Conservation (phyloP, 345 rosid genomes). For the Eucalyptus virginea region DNA sequence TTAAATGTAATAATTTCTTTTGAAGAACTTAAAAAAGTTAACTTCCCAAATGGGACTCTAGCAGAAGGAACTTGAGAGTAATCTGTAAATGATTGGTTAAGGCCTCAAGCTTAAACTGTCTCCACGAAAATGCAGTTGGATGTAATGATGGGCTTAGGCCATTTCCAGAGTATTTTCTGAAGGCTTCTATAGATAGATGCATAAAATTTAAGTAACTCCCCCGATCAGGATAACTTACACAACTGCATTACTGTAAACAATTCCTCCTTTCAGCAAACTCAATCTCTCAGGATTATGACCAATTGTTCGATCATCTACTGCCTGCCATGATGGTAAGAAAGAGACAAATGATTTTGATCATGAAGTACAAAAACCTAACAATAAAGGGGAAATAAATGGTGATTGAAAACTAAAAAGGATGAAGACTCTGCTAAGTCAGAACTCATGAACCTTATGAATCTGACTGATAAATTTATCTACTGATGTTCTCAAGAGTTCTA, state of each 20-base stretch:
- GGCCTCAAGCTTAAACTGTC: not conserved
- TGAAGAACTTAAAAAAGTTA: not conserved
- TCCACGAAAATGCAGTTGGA: not conserved
- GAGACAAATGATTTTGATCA: not conserved
- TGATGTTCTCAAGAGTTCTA: not conserved
- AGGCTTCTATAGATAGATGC: not conserved
- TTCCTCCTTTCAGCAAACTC: conserved; percentile 51
- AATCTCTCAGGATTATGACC: conserved; percentile 59
- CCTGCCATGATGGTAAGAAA: conserved; percentile 14
- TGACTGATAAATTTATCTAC: not conserved
- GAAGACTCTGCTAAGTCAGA: not conserved
- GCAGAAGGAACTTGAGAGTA: not conserved
- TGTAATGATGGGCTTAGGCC: not conserved
- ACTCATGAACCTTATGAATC: not conserved
- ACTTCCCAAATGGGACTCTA: not conserved
- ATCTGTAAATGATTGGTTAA: not conserved
- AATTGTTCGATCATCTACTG: conserved; percentile 48
- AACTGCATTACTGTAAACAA: conserved; percentile 48
- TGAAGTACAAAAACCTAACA: not conserved
- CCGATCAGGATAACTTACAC: conserved; percentile 20
- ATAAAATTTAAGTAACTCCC: not conserved
- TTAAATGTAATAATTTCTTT: not conserved
- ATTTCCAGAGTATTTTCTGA: not conserved
- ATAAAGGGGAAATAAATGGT: not conserved
- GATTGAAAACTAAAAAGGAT: not conserved